A percentile compares a stretch with the other conserved stretches of the same genome.
These are phyloP conservation scores for Capronia coronata DNA, from an alignment of 2,329 filamentous ascomycete genomes.

Conservation along the genomic window DNA sequence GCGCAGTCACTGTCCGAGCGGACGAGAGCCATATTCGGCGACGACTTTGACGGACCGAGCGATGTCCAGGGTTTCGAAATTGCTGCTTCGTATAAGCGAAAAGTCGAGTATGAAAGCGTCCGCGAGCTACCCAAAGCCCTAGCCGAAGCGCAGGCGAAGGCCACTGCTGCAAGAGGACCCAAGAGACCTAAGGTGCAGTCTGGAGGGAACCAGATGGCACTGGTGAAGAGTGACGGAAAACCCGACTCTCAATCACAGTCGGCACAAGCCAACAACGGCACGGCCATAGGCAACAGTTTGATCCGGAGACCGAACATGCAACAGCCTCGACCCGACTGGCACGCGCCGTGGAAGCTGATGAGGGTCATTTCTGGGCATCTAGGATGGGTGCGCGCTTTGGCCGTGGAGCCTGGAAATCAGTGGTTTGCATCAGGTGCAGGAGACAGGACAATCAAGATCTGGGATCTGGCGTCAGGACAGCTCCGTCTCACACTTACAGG, in stretches of 20 bases:
- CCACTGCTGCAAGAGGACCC: slow-evolving; percentile 53
- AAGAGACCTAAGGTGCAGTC: slow-evolving; percentile 55
- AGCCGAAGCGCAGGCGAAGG: slow-evolving; percentile 68
- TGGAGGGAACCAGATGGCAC: slow-evolving; percentile 59
- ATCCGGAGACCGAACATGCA: slow-evolving; percentile 58
- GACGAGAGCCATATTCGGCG: slow-evolving; percentile 43
- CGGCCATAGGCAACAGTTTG: slow-evolving; percentile 36
- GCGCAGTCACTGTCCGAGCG: slow-evolving; percentile 38
- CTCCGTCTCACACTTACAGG: slow-evolving; percentile 81
- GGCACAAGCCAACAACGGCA: slow-evolving; percentile 34
- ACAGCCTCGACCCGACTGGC: slow-evolving; percentile 82
- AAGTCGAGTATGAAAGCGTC: slow-evolving; percentile 68
- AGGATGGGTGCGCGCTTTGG: slow-evolving; percentile 84
- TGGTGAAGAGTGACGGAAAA: slow-evolving; percentile 44
- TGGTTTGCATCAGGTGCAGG: slow-evolving; percentile 97
- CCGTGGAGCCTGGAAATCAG: slow-evolving; percentile 91
- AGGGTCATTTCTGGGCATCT: slow-evolving; percentile 93
- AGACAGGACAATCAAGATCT: slow-evolving; percentile 96
- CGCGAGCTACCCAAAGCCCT: slow-evolving; percentile 70
- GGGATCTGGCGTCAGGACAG: slow-evolving; percentile 86
- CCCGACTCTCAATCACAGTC: slow-evolving; percentile 36
- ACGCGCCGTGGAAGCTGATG: slow-evolving; percentile 97
- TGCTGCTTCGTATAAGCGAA: slow-evolving; percentile 41
- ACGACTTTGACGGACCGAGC: slow-evolving; percentile 42
- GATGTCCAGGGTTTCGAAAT: slow-evolving; percentile 37